Evolutionary conservation across 2,329 filamentous ascomycete species (phyloP), one percentile per base, ranked within the genome.

Genomic region (Eutypa lata): DNA sequence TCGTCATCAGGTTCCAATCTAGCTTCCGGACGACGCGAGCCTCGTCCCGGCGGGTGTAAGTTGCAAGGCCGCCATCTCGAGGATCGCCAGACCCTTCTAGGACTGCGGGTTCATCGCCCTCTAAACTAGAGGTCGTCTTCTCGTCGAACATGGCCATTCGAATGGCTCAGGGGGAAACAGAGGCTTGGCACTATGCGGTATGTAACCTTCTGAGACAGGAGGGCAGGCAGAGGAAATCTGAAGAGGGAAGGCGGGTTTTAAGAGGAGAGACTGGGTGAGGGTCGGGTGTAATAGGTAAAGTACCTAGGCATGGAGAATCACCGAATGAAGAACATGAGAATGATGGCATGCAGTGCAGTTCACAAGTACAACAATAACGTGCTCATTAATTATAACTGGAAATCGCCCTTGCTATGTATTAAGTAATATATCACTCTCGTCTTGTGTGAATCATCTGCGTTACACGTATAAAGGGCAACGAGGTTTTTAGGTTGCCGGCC

Each of bases 1-100:
- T 53, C 3, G 61, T 49, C 61, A 64, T 62, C 3, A 64, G 35
- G 28, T 64, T 59, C 54, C 43, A 56, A 45, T 64, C 62, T 13
- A 64, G 26, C 47, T 64, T 64, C 3, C 53, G 48, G 14, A 64
- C 62, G 8, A 64, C 58, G 3, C 58, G 59, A 16, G 50, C 54
- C 53, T 64, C 62, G 35, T 62, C 51, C 16, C 38, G 21, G 16
- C 22, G 45, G 0, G 53, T 53, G 42, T 50, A 52, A 22, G 40
- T 42, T 10, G 48, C 18, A 26, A 52, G 26, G 33, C 43, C 43
- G 16, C 11, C 53, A 49, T 56, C 54, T 24, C 44, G 53, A 45
- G 54, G 26, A 22, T 21, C 37, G 38, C n/a, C 48, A 7, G 51
- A 21, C 2, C 28, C 5, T 38, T 16, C 48, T 3, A 45, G 22